Evolutionary conservation across 768 basidiomycete genomes (phyloP), one percentile per base, ranked within the genome.

Genomic region (Pulveroboletus ravenelii): DNA sequence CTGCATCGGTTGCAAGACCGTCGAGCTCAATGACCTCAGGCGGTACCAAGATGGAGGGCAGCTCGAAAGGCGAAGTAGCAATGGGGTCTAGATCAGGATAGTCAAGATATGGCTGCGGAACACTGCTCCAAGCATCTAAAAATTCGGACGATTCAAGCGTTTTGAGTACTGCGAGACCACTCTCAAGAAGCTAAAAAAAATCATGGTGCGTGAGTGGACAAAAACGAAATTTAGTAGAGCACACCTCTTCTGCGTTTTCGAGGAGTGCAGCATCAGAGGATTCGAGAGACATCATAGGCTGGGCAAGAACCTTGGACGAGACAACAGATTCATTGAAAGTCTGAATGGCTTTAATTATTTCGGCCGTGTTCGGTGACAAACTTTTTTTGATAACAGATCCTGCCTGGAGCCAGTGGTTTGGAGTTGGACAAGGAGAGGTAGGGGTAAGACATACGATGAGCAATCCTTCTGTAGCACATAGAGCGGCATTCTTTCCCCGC

Each of bases 1-100:
- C 83, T 15, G 81, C 75, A 44, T 89, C 86, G 0, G 78, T 76
- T 0, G 84, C 75, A 40, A 91, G 70, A 1, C 78, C 77, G 36
- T 91, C 90, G 9, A 89, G 74, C 57, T 93, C 91, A 27, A 91
- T 86, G 20, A 85, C 80, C 66, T 94, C 92, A 1, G 92, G 92
- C 3, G 92, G 91, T 0, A 94, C 89, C 15, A 94, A 75, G 36
- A 93, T 82, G 31, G 81, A 76, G 6, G 90, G 90, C 10, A 94
- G 74, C 29, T 81, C 77, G 56, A 87, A 91, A 2, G 80, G 77
- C 8, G 72, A 64, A 14, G 75, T 67, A 4, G 63, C 58, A 2
- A 63, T 58, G 9, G 63, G 57, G 36, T 77, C 75, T 18, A 76
- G 68, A 23, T 74, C 72, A 0, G 75, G 69, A 51, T 77, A 74